Evolutionary conservation across 441 rosid genomes (phyloP).

Genomic region (Euphorbia corollata): DNA sequence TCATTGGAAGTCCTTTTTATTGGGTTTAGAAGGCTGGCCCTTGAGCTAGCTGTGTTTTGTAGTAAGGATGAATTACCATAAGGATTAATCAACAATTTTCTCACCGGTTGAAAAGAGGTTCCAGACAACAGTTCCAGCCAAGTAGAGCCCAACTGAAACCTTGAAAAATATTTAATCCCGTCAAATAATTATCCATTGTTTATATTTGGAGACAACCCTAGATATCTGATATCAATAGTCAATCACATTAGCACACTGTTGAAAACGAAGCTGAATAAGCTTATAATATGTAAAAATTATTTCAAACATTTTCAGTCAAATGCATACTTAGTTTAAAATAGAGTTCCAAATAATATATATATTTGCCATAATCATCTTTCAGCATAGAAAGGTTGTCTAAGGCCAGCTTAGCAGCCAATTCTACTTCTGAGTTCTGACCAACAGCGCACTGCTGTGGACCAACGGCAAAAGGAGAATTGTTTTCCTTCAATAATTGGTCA

Average conservation of each 20-base stretch:
- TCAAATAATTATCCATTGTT: too few species aligned
- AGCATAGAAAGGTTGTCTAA: not conserved
- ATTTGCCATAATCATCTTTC: not conserved
- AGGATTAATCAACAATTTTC: conserved; percentile 57
- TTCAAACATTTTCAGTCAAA: not conserved
- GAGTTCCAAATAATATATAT: not conserved
- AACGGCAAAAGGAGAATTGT: not conserved
- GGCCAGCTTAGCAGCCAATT: not conserved
- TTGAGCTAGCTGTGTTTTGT: conserved; percentile 12
- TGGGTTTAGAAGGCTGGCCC: conserved; percentile 7
- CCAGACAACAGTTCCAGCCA: conserved; percentile 80
- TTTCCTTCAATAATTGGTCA: not conserved
- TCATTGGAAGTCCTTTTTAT: conserved; percentile 2
- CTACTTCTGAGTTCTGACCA: conserved; percentile 1
- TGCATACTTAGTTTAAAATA: not conserved
- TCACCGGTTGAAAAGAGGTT: conserved; percentile 81
- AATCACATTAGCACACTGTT: not conserved
- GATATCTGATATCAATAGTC: not conserved
- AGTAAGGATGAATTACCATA: conserved; percentile 14
- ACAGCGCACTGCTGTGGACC: not conserved
- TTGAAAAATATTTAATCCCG: conserved; percentile 31
- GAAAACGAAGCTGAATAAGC: not conserved
- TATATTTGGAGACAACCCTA: too few species aligned
- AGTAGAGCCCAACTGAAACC: conserved; percentile 78
- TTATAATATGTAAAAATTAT: not conserved